Percentiles rank a stretch among this genome's conserved stretches.
phyloP scores from a whole-genome alignment of 1,284 basidiomycete species.

The Ganoderma leucocontextum region DNA sequence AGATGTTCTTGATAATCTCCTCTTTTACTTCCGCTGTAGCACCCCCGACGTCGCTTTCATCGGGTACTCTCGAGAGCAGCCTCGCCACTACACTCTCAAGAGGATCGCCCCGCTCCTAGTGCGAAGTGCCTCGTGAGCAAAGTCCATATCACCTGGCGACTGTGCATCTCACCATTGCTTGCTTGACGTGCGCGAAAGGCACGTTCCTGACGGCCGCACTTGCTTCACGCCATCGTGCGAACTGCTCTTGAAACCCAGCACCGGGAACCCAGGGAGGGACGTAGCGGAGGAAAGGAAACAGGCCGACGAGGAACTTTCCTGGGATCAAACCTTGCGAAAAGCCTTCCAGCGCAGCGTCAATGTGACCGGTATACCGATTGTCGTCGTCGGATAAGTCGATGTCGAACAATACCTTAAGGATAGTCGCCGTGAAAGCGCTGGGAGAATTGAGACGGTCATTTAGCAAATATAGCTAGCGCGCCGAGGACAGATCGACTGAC shows the following conservation, averaged over 20 bases:
- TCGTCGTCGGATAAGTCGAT: constrained; percentile 37
- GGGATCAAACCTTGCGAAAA: constrained; percentile 28
- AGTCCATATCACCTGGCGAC: too few species aligned
- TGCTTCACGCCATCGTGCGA: constrained; percentile 37
- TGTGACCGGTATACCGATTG: constrained; percentile 33
- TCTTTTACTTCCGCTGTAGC: background rate
- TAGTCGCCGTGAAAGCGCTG: constrained; percentile 39
- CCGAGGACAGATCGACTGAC: constrained; percentile 7
- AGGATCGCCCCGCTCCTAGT: background rate
- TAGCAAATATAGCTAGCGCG: background rate
- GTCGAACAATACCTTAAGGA: constrained; percentile 44
- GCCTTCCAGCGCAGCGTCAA: constrained; percentile 16
- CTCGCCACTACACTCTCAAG: background rate
- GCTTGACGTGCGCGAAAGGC: constrained; percentile 25
- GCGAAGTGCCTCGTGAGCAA: background rate
- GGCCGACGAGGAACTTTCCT: constrained; percentile 34
- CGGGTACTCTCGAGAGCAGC: background rate
- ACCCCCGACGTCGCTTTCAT: background rate
- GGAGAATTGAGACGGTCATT: constrained; percentile 18
- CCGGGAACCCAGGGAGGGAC: constrained; percentile 41
- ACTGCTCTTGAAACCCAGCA: constrained; percentile 33
- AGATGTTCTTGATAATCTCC: background rate
- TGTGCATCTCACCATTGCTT: constrained; percentile 19
- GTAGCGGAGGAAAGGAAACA: constrained; percentile 34
- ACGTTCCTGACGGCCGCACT: constrained; percentile 24